Base-by-base conservation (phyloP, 192 early-diverging fungal species). In the Rhizophagus clarus region DNA sequence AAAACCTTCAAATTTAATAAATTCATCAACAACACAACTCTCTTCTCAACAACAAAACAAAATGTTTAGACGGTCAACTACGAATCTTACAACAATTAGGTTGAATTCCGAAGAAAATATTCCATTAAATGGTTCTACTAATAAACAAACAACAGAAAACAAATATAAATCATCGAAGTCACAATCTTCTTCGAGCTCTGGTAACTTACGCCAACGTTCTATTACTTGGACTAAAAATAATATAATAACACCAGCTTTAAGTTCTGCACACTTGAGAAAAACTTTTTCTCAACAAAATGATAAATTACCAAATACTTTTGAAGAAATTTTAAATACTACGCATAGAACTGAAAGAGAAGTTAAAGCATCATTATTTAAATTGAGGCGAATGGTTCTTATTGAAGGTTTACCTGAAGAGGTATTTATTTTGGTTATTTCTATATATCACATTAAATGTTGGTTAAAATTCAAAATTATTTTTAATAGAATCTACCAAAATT, bases 371-470 rank as follows among this genome's bases (percentile, higher is more conserved):
- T 83, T 93, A 28, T 83, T 85, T 26, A 87, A 83, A 34, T 77
- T 94, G 60, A 79, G 93, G 63, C 63, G 78, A 79, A 76, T 92
- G 71, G 84, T 94, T 62, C 80, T 93, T 6, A 81, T 83, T 37
- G 86, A 91, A 51, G 92, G 93, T 61, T 83, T 94, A 24, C 93
- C 92, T 26, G 81, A 86, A 5, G 82, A 88, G 80, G 81, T 83
- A 78, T 47, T 34, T 34, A 34, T 34, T 34, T 34, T 34, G 34
- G 5, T 34, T 34, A 34, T 34, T 34, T 34, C 34, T 34, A 34
- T 34, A 34, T 34, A 5, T 34, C 4, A 34, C 34, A 34, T 34
- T 34, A 34, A 34, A 34, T 4, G 5, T 34, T 34, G 34, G 34
- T 4, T 34, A 34, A 34, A 34, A 34, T 34, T 34, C 5, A 34